Evolutionary conservation across 371 early-diverging fungal species (phyloP).

Genomic region (Mortierella sp.): DNA sequence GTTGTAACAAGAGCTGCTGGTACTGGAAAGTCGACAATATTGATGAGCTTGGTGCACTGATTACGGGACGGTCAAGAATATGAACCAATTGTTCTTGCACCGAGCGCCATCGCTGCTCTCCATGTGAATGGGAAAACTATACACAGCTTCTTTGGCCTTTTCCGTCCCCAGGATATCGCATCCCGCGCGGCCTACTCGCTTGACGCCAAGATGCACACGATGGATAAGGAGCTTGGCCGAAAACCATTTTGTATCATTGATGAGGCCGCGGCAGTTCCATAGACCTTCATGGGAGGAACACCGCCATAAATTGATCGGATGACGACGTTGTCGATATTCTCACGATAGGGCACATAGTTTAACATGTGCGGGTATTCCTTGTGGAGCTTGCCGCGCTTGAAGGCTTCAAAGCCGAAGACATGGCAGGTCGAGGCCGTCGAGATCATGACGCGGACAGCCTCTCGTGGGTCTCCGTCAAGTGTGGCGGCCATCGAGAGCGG

Average conservation of each 20-base stretch:
- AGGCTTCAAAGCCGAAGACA: slow-evolving; percentile 4
- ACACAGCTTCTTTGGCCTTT: neutral
- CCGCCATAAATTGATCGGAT: too few relatives aligned
- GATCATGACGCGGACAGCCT: neutral
- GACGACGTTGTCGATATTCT: too few relatives aligned
- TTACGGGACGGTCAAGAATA: neutral
- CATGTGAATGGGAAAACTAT: slow-evolving; percentile 5
- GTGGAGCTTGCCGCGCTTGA: neutral
- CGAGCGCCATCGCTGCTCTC: neutral
- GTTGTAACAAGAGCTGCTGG: neutral
- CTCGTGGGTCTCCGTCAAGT: neutral
- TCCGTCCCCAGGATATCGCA: slow-evolving; percentile 1
- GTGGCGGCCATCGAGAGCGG: neutral
- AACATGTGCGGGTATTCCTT: neutral
- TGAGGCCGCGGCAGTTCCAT: neutral
- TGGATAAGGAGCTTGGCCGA: neutral
- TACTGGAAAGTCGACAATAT: neutral
- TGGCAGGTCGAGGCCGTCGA: slow-evolving; percentile 1
- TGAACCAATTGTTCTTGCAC: neutral
- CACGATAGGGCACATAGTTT: too few relatives aligned
- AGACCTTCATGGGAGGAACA: neutral
- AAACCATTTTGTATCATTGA: neutral
- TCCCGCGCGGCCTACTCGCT: neutral
- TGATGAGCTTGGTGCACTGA: neutral
- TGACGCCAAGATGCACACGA: neutral